phyloP scores from a whole-genome alignment of 805 yeast species.

The Lipomyces oligophaga region DNA sequence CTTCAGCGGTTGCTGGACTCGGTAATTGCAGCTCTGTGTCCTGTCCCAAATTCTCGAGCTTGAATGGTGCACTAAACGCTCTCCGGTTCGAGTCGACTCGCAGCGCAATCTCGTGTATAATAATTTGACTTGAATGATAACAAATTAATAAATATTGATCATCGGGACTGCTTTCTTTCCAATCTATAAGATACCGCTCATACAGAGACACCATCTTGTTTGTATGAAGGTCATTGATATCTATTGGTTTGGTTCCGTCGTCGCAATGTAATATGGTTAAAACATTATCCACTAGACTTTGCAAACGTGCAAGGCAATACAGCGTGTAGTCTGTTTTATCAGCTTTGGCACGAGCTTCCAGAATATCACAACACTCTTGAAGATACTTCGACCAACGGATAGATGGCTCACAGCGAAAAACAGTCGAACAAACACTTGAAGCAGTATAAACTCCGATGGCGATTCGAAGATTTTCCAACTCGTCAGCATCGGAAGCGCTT shows the following conservation, averaged over 20 bases:
- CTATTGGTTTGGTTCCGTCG: slow-evolving; percentile 6
- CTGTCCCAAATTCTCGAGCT: slow-evolving; percentile 4
- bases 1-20: slow-evolving; percentile 16
- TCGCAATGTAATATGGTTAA: slow-evolving; percentile 5
- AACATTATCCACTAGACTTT: slow-evolving; percentile 6
- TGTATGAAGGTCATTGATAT: slow-evolving; percentile 5
- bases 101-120: slow-evolving; percentile 20
- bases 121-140: slow-evolving; percentile 13
- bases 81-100: slow-evolving; percentile 12
- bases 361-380: slow-evolving; percentile 53
- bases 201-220: slow-evolving; percentile 7
- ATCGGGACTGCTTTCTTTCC: slow-evolving; percentile 6
- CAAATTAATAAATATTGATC: slow-evolving; percentile 5
- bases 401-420: slow-evolving; percentile 59
- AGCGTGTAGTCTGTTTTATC: slow-evolving; percentile 3
- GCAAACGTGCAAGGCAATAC: slow-evolving; percentile 3
- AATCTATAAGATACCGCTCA: slow-evolving; percentile 7
- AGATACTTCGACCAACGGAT: slow-evolving; percentile 48
- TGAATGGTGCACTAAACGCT: slow-evolving; percentile 13
- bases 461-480: slow-evolving; percentile 50
- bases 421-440: slow-evolving; percentile 60
- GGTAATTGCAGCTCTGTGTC: neutral
- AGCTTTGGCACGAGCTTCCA: slow-evolving; percentile 37
- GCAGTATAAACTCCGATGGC: slow-evolving; percentile 58
- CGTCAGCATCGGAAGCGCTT: no score